Base-by-base conservation (phyloP, 192 early-diverging fungal species). In the Linderina pennispora region DNA sequence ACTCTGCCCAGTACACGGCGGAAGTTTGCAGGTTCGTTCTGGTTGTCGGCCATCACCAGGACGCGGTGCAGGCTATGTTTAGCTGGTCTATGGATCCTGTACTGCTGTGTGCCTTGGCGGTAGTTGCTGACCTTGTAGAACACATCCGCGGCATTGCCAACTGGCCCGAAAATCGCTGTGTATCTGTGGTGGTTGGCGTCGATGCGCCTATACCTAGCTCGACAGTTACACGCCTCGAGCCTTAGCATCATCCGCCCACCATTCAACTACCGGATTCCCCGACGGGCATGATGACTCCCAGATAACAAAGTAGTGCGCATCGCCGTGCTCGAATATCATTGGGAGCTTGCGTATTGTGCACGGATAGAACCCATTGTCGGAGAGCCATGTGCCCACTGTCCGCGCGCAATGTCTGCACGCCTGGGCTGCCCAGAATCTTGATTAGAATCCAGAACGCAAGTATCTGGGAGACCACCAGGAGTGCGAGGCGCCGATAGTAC, bases 31-130 rank as follows among this genome's bases (percentile, higher is more conserved):
- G 61, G 53, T 3, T 42, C 57, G 36, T 65, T 61, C 37, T 72
- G 69, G 23, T 72, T 72, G 18, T 72, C 69, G 3, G 57, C 25
- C 1, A 72, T 65, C 11, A 65, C 69, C 5, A 72, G 26, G 23
- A 60, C 34, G 16, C 48, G 58, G 8, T 45, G 36, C 4, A 16
- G 37, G 16, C 46, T 38, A 8, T 8, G 11, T 16, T 34, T 16
- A 4, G 15, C 36, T 3, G 41, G 57, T 22, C 62, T 36, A 10
- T 25, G 17, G 16, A 65, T 61, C 8, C 53, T 61, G 24, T 61
- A 60, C 9, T 33, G 24, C 15, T 36, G 13, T 19, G 58, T 50
- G 5, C 45, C 43, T 9, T 56, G 24, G n/a, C 54, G 23, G 45
- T 50, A 48, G 37, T 46, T 53, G 17, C 19, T 53, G 10, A 59